phyloP scores from a whole-genome alignment of 768 basidiomycete genomes.

The Russula ochroleuca region DNA sequence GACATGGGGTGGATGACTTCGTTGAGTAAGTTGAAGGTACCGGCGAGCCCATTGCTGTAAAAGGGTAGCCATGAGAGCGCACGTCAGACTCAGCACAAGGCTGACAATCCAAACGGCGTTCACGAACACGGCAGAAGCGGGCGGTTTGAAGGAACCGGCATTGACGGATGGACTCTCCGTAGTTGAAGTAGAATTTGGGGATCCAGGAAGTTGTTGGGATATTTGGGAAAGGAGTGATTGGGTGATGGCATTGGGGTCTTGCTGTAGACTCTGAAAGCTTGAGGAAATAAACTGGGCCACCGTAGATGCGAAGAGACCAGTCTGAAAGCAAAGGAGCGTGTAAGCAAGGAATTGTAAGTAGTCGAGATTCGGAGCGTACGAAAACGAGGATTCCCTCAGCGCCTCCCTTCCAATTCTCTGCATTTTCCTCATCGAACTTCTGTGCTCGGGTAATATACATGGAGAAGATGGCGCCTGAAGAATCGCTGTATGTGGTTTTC shows the following conservation, averaged over 20 bases:
- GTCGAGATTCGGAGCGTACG: neutral
- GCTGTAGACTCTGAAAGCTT: neutral
- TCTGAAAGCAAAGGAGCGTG: neutral
- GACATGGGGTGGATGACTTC: neutral
- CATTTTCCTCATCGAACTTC: slow-evolving; percentile 1
- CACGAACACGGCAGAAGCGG: neutral
- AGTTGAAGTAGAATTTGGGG: neutral
- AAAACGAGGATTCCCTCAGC: slow-evolving; percentile 3
- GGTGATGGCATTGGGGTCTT: neutral
- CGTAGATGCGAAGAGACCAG: neutral
- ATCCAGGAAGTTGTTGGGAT: neutral
- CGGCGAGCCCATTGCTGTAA: neutral
- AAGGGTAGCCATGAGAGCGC: neutral
- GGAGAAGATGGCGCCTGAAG: slow-evolving; percentile 1
- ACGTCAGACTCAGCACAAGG: neutral
- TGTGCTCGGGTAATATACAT: neutral
- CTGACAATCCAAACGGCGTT: neutral
- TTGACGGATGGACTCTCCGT: neutral
- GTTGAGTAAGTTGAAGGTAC: neutral
- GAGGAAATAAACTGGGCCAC: neutral
- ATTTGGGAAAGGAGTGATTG: neutral
- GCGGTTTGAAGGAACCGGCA: neutral
- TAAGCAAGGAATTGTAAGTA: neutral
- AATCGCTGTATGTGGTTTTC: neutral
- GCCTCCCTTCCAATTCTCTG: neutral